Base-by-base conservation (phyloP, 1,139 yeast genomes). In the Blastobotrys niveus region DNA sequence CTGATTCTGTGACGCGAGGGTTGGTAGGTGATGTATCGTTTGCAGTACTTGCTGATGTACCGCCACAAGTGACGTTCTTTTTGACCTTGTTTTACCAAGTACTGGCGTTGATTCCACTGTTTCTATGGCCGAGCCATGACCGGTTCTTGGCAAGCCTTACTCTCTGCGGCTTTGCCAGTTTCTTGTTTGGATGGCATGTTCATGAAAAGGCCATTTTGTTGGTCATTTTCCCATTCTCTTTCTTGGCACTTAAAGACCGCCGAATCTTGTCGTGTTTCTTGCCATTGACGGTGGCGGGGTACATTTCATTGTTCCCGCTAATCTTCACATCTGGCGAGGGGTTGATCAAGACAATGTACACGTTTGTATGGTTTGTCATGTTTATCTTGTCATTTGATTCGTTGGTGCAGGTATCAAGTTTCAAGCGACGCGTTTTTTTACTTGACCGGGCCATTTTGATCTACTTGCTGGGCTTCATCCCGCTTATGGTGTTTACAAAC, bases 151-250 rank as follows among this genome's bases (percentile, higher is more conserved):
- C 95, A 0, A 77, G 93, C 1, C 67, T 91, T 54, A 82, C 96
- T 0, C 71, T 89, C 43, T 91, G 97, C 66, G 98, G 94, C 1
- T 87, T 77, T 65, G 81, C 96, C 0, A 84, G 96, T 3, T 91
- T 86, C 60, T 67, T 91, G 45, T 91, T 91, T 65, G 98, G 99
- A 5, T 91, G 97, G 97, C 98, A 91, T 62, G 98, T 91, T 21
- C 98, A 91, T 66, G 98, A 89, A 64, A 91, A 91, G 72, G 98
- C 98, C 0, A 79, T 91, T 33, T 73, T 93, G 69, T 65, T 88
- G 26, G 82, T 89, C 2, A 84, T 91, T n/a, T 76, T 93, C 58
- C 98, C 99, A 1, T 79, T 87, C 60, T 74, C 93, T 3, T 83
- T 91, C 61, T 65, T 89, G 31, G 85, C 83, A 2, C 71, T 81